Conservation (phyloP, 352 stramenopile species). For the Nothophytophthora sp. region DNA sequence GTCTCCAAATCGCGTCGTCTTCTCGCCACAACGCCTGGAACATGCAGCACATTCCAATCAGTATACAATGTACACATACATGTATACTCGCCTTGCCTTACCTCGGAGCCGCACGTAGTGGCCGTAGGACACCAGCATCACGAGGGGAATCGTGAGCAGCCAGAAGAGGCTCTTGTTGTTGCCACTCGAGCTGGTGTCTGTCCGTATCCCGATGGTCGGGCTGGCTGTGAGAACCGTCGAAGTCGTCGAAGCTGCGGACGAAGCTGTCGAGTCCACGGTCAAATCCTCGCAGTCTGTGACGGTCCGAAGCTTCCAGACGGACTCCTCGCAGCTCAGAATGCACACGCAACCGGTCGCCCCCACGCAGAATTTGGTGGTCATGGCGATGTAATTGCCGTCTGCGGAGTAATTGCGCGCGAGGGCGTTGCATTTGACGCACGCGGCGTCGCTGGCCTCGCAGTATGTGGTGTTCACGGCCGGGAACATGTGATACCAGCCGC, state of each 20-base stretch:
- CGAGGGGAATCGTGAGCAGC: not conserved
- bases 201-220: not conserved
- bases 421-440: slow-evolving; percentile 38
- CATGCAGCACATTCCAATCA: no score
- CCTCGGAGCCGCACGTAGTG: not conserved
- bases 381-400: slow-evolving; percentile 41
- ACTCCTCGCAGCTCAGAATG: slow-evolving; percentile 46
- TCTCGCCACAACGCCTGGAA: no score
- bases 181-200: not conserved
- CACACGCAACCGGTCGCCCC: slow-evolving; percentile 47
- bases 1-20: no score
- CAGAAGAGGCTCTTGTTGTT: not conserved
- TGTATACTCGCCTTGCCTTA: no score
- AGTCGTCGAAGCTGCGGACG: not conserved
- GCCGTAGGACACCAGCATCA: not conserved
- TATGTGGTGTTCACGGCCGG: slow-evolving; percentile 52
- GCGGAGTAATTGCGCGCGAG: slow-evolving; percentile 39
- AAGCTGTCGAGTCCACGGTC: not conserved
- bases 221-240: not conserved
- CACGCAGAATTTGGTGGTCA: slow-evolving; percentile 53
- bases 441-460: slow-evolving; percentile 41
- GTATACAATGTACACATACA: no score
- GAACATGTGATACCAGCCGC: slow-evolving; percentile 49
- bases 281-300: slow-evolving; percentile 20
- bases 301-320: slow-evolving; percentile 22